These are phyloP conservation scores for Candida frijolesensis DNA, from an alignment of 1,139 yeast species.

Conservation along the genomic window DNA sequence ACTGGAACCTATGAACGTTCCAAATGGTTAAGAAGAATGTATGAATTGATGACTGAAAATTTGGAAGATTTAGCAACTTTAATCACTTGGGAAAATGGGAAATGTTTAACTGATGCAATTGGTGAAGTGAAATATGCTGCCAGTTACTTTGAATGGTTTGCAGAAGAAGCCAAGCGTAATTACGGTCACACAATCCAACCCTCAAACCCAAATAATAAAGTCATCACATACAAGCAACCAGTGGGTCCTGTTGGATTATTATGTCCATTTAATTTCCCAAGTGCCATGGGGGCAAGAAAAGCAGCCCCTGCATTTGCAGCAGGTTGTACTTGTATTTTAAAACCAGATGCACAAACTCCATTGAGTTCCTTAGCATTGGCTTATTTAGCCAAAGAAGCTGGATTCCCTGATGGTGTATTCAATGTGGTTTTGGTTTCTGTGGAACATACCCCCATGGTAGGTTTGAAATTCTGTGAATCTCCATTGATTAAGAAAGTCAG, in stretches of 20 bases:
- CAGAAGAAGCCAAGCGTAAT: slow-evolving; percentile 45
- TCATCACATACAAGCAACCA: slow-evolving; percentile 47
- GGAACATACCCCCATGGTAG: slow-evolving; percentile 37
- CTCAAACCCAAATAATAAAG: slow-evolving; percentile 38
- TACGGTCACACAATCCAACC: slow-evolving; percentile 48
- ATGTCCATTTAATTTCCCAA: slow-evolving; percentile 52
- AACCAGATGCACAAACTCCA: slow-evolving; percentile 51
- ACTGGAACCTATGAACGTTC: slow-evolving; percentile 70
- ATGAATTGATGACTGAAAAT: slow-evolving; percentile 42
- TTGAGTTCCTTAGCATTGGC: slow-evolving; percentile 47
- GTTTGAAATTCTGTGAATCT: slow-evolving; percentile 38
- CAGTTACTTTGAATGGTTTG: slow-evolving; percentile 48
- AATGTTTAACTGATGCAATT: slow-evolving; percentile 40
- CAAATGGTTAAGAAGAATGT: slow-evolving; percentile 60
- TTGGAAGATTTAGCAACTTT: slow-evolving; percentile 45
- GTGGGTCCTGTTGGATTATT: slow-evolving; percentile 52
- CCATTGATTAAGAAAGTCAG: slow-evolving; percentile 49
- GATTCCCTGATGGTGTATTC: slow-evolving; percentile 47
- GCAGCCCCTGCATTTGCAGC: slow-evolving; percentile 53
- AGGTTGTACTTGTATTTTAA: slow-evolving; percentile 49
- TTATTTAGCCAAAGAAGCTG: slow-evolving; percentile 45
- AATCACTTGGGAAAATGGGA: slow-evolving; percentile 48
- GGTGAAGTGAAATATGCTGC: slow-evolving; percentile 49
- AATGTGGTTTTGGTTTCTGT: slow-evolving; percentile 42
- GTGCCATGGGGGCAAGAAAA: slow-evolving; percentile 52